A percentile compares a stretch with the other conserved stretches of the same genome.
Evolutionary conservation across 768 basidiomycete species (phyloP).

Genomic region (Harrya chromipes): DNA sequence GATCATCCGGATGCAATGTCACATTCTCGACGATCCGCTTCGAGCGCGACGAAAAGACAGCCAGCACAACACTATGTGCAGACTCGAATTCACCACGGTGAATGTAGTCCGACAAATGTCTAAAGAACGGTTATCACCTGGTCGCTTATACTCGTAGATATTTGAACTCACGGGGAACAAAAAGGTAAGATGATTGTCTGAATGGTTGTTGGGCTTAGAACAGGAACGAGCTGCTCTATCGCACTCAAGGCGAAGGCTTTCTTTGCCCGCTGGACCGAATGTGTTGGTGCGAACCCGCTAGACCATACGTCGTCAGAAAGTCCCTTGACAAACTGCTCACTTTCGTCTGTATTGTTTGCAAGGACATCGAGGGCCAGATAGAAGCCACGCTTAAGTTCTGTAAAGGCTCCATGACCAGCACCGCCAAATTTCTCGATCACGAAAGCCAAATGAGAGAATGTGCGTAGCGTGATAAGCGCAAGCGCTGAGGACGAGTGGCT

Average conservation of each 20-base stretch:
- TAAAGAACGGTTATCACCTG: conserved; percentile 24
- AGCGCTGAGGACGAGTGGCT: conserved; percentile 44
- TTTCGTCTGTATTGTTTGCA: conserved; percentile 37
- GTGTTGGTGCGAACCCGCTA: conserved; percentile 20
- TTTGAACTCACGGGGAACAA: conserved; percentile 58
- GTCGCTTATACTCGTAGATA: not conserved
- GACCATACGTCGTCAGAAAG: conserved; percentile 33
- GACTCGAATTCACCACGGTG: conserved; percentile 83
- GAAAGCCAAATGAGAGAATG: conserved; percentile 67
- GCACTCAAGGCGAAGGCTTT: conserved; percentile 67
- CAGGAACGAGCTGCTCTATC: conserved; percentile 74
- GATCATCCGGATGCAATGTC: conserved; percentile 6
- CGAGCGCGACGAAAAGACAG: conserved; percentile 65
- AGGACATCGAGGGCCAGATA: conserved; percentile 78
- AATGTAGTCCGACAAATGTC: conserved; percentile 53
- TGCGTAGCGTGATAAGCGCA: conserved; percentile 51
- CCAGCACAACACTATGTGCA: conserved; percentile 78
- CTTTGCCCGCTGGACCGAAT: conserved; percentile 33
- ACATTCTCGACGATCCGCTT: conserved; percentile 29
- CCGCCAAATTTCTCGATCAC: conserved; percentile 81
- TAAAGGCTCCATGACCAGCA: conserved; percentile 50
- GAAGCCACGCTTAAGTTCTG: conserved; percentile 70
- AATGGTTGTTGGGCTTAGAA: conserved; percentile 51
- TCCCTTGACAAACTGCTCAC: conserved; percentile 38
- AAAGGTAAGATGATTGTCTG: conserved; percentile 55